A percentile compares a stretch with the other conserved stretches of the same genome.
phyloP scores from a whole-genome alignment of 108 stramenopile species.

The Seminavis robusta region DNA sequence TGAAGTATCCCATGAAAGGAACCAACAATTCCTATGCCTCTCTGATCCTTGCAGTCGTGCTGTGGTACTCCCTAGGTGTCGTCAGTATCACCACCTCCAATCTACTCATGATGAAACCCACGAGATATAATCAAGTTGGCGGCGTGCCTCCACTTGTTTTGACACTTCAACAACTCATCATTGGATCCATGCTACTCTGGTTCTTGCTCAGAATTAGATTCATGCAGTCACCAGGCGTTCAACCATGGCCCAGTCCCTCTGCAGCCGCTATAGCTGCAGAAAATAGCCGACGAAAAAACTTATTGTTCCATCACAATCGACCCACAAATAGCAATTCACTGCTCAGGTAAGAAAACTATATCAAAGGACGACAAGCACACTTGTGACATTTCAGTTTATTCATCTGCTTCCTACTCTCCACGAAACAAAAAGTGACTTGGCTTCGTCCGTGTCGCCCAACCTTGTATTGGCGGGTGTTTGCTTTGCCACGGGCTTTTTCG shows the following conservation, averaged over 20 bases:
- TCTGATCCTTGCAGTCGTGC: conserved; percentile 41
- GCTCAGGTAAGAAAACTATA: conserved; percentile 1
- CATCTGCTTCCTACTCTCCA: no score
- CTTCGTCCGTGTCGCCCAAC: background rate
- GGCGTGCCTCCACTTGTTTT: conserved; percentile 24
- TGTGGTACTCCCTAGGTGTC: conserved; percentile 82
- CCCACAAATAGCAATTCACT: background rate
- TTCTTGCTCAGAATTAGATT: conserved; percentile 17
- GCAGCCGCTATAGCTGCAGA: background rate
- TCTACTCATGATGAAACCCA: conserved; percentile 42
- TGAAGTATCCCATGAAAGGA: no score
- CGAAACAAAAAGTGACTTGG: background rate
- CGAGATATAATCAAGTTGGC: conserved; percentile 25
- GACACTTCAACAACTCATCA: conserved; percentile 36
- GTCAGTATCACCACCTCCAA: conserved; percentile 73
- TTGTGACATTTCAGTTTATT: conserved; percentile 3
- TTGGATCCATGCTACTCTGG: conserved; percentile 31
- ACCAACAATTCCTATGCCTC: conserved; percentile 1
- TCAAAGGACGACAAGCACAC: conserved; percentile 16
- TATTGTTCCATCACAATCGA: background rate
- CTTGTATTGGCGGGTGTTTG: conserved; percentile 44
- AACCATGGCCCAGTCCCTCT: conserved; percentile 20
- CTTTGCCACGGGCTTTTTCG: conserved; percentile 66
- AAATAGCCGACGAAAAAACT: conserved; percentile 6
- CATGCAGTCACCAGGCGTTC: conserved; percentile 4